Conservation (phyloP, 2,329 filamentous ascomycete genomes). For the Colletotrichum australisinense region DNA sequence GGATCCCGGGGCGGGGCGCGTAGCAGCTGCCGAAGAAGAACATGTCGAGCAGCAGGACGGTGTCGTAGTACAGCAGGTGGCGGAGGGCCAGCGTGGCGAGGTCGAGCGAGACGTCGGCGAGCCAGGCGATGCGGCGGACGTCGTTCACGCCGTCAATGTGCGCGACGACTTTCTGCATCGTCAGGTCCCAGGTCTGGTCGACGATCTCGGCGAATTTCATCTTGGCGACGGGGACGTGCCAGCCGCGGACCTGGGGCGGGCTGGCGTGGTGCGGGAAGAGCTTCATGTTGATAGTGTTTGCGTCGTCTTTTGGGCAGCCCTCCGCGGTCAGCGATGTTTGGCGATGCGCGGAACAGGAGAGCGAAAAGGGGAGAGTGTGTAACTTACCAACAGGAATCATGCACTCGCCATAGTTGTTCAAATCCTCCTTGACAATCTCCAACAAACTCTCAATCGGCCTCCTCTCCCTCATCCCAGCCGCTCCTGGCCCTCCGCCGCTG, state of each 20-base stretch:
- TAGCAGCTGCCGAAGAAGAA: constrained; percentile 96
- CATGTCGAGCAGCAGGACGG: constrained; percentile 89
- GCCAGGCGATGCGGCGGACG: constrained; percentile 85
- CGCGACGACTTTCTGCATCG: constrained; percentile 81
- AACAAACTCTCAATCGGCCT: constrained; percentile 85
- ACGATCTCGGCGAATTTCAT: constrained; percentile 73
- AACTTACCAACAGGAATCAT: constrained; percentile 92
- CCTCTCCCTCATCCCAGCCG: constrained; percentile 46
- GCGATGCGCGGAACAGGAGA: not conserved
- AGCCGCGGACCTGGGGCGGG: constrained; percentile 82
- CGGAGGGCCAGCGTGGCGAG: constrained; percentile 88
- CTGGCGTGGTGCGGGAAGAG: constrained; percentile 86
- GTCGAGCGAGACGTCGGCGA: constrained; percentile 87
- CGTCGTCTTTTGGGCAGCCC: constrained; percentile 71
- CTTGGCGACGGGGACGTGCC: constrained; percentile 88
- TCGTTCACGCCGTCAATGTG: constrained; percentile 93
- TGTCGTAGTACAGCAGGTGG: constrained; percentile 93
- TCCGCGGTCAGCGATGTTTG: constrained; percentile 31
- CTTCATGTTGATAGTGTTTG: constrained; percentile 96
- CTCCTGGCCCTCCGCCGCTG: constrained; percentile 40
- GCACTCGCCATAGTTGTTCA: constrained; percentile 98
- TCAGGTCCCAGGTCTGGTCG: constrained; percentile 79
- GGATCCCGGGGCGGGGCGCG: constrained; percentile 81
- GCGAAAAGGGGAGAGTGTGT: not conserved
- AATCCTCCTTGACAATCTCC: constrained; percentile 83